A percentile compares a stretch with the other conserved stretches of the same genome.
These are phyloP conservation scores for Pseudonitzschia multistriata DNA, from an alignment of 108 stramenopile genomes.

Conservation along the genomic window DNA sequence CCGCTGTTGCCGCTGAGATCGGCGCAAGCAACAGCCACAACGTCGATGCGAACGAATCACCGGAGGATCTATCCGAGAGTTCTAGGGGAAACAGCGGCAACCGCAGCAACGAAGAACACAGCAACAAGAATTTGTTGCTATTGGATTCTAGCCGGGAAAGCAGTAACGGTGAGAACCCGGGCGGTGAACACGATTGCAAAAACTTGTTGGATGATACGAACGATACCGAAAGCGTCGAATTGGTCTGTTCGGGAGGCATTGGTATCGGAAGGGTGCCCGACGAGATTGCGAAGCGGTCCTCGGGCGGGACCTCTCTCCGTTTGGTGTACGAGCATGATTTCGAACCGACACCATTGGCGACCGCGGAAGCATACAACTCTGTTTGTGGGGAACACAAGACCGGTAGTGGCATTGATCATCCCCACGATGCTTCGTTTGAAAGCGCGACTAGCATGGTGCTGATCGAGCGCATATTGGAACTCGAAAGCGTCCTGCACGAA, in stretches of 20 bases:
- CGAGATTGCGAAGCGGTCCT: not conserved
- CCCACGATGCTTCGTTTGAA: not conserved
- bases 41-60: not conserved
- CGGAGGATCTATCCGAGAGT: too few species aligned
- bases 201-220: too few species aligned
- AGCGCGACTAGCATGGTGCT: not conserved
- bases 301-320: not conserved
- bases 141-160: too few species aligned
- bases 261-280: not conserved
- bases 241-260: not conserved
- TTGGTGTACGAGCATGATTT: not conserved
- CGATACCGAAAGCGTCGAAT: not conserved
- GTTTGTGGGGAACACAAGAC: too few species aligned
- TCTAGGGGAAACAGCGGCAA: too few species aligned
- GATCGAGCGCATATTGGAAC: constrained; percentile 10
- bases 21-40: too few species aligned
- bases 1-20: not conserved
- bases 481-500: constrained; percentile 2
- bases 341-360: not conserved
- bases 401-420: not conserved
- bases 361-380: too few species aligned
- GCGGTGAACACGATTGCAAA: not conserved
- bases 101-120: too few species aligned
- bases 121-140: too few species aligned
- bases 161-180: not conserved